These are phyloP conservation scores for Fusarium sp. DNA, from an alignment of 2,329 filamentous ascomycete genomes.

Conservation along the genomic window DNA sequence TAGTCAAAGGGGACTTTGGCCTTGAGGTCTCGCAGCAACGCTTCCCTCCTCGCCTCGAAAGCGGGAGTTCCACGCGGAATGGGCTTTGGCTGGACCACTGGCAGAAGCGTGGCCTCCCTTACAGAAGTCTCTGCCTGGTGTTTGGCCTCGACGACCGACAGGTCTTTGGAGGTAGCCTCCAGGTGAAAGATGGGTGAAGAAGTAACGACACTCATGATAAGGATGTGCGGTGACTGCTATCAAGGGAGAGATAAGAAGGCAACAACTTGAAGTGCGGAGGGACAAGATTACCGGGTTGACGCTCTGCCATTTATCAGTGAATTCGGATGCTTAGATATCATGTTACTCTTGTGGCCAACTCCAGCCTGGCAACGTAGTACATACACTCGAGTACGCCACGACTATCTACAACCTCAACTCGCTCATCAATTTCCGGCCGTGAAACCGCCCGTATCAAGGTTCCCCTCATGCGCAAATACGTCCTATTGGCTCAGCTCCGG, in stretches of 20 bases:
- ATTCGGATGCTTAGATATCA: not conserved
- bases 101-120: not conserved
- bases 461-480: slow-evolving; percentile 1
- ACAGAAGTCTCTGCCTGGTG: not conserved
- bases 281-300: not conserved
- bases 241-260: not conserved
- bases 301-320: not conserved
- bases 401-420: not conserved
- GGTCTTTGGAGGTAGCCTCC: not conserved
- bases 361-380: not conserved
- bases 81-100: not conserved
- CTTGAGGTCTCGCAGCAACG: slow-evolving; percentile 47
- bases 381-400: not conserved
- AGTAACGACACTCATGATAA: slow-evolving; percentile 5
- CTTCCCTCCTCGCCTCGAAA: slow-evolving; percentile 39
- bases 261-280: not conserved
- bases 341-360: not conserved
- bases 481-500: not conserved
- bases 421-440: not conserved
- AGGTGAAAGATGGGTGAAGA: not conserved
- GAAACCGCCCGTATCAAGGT: not conserved
- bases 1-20: slow-evolving; percentile 47
- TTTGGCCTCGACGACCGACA: not conserved
- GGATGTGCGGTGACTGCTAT: not conserved
- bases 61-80: slow-evolving; percentile 32